Conservation (phyloP, 2,329 filamentous ascomycete genomes). For the Chaetoscypha palmicola region DNA sequence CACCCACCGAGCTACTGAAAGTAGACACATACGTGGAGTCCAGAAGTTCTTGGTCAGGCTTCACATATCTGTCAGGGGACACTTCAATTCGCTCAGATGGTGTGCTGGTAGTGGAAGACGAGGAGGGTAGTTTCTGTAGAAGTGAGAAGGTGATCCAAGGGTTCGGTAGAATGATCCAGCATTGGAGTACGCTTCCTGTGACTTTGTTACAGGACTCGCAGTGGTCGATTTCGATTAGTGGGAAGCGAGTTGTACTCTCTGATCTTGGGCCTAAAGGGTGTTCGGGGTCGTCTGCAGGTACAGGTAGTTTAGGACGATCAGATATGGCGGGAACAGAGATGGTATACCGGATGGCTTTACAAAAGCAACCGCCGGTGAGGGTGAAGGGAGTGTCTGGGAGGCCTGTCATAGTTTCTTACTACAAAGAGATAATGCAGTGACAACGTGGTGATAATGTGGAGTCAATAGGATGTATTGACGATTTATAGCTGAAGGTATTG, state of each 20-base stretch:
- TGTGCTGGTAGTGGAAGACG: too few species aligned
- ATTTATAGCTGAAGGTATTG: too few species aligned
- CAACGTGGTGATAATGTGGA: too few species aligned
- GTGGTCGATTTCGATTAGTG: constrained; percentile 25
- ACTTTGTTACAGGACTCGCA: constrained; percentile 25
- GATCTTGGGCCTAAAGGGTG: constrained; percentile 7
- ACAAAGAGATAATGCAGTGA: too few species aligned
- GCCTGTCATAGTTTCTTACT: constrained; percentile 1
- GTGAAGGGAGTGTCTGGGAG: constrained; percentile 14
- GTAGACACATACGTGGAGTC: constrained; percentile 12
- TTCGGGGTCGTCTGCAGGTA: neutral
- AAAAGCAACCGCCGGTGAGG: constrained; percentile 28
- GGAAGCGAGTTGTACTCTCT: constrained; percentile 17
- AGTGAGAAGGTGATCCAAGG: constrained; percentile 26
- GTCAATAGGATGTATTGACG: too few species aligned
- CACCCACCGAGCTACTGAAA: constrained; percentile 19
- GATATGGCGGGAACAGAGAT: constrained; percentile 21
- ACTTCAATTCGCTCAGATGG: constrained; percentile 4
- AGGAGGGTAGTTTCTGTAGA: constrained; percentile 4
- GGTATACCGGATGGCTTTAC: constrained; percentile 26
- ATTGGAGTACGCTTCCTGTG: constrained; percentile 20
- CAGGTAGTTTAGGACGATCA: constrained; percentile 11
- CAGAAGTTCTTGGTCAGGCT: constrained; percentile 6
- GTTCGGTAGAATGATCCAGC: constrained; percentile 26
- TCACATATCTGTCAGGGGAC: constrained; percentile 3